Evolutionary conservation across 2,329 filamentous ascomycete species (phyloP).

Genomic region (Penicillium decumbens): DNA sequence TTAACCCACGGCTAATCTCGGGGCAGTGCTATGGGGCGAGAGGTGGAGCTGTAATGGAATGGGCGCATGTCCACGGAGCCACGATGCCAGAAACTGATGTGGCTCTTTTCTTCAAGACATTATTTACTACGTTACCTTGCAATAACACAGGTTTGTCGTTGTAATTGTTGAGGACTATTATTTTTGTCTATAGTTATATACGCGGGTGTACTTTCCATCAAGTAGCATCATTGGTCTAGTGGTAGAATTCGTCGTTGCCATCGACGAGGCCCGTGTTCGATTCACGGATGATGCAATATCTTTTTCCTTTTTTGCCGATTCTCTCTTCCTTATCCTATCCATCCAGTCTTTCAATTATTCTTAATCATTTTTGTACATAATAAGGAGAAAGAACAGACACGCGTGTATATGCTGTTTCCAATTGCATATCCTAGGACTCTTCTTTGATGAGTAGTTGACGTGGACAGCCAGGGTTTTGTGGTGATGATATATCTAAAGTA

Average conservation of each 20-base stretch:
- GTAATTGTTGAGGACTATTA: too few species aligned
- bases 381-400: background rate
- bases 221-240: constrained; percentile 46
- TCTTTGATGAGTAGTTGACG: background rate
- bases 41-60: background rate
- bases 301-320: background rate
- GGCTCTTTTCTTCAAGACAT: background rate
- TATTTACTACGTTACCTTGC: background rate
- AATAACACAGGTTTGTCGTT: background rate
- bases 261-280: constrained; percentile 47
- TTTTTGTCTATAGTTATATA: background rate
- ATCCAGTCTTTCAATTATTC: too few species aligned
- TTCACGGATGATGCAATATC: constrained; percentile 43
- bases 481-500: background rate
- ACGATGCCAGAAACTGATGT: background rate
- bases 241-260: constrained; percentile 46
- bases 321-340: background rate
- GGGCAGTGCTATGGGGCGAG: background rate
- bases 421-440: too few species aligned
- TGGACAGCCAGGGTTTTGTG: background rate
- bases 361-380: too few species aligned
- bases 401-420: too few species aligned
- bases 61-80: background rate
- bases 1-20: background rate
- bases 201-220: too few species aligned